Conservation (phyloP, 306 rosid genomes). For the Hippophae tibetana region DNA sequence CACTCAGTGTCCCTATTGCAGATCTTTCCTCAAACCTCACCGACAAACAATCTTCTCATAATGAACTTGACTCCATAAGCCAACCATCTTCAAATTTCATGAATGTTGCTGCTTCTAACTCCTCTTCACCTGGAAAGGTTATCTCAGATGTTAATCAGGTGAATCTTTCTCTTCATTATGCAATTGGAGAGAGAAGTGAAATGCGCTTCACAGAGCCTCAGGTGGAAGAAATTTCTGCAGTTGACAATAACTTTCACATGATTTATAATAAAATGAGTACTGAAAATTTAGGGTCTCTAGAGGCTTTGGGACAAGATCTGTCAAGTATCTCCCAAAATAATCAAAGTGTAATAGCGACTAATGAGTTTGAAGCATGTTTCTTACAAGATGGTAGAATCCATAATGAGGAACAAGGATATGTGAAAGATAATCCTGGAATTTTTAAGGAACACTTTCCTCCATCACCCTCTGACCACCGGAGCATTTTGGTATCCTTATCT, state of each 20-base stretch:
- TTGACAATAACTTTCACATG: conserved; percentile 17
- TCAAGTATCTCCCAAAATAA: conserved; percentile 26
- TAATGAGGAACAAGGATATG: conserved; percentile 21
- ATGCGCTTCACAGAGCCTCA: conserved; percentile 6
- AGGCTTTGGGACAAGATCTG: conserved; percentile 28
- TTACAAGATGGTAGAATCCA: conserved; percentile 32
- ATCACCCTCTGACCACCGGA: conserved; percentile 86
- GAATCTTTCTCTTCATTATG: conserved; percentile 22
- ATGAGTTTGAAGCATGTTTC: conserved; percentile 28
- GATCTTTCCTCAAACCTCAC: conserved; percentile 30
- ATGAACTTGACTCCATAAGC: conserved; percentile 25
- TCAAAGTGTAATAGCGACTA: conserved; percentile 24
- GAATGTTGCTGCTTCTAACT: conserved; percentile 29
- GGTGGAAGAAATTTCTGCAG: conserved; percentile 28
- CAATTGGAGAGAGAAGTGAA: conserved; percentile 25
- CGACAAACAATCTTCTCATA: conserved; percentile 23
- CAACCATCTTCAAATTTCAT: conserved; percentile 23
- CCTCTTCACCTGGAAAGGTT: conserved; percentile 27
- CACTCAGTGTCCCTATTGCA: conserved; percentile 37
- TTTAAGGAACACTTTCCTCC: conserved; percentile 74
- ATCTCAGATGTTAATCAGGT: conserved; percentile 30
- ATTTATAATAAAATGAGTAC: conserved; percentile 25
- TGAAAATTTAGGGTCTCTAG: conserved; percentile 24
- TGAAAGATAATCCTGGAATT: conserved; percentile 30
- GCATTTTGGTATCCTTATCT: conserved; percentile 91